Evolutionary conservation across 2,329 filamentous ascomycete genomes (phyloP).

Genomic region (Raffaelea albimanens): DNA sequence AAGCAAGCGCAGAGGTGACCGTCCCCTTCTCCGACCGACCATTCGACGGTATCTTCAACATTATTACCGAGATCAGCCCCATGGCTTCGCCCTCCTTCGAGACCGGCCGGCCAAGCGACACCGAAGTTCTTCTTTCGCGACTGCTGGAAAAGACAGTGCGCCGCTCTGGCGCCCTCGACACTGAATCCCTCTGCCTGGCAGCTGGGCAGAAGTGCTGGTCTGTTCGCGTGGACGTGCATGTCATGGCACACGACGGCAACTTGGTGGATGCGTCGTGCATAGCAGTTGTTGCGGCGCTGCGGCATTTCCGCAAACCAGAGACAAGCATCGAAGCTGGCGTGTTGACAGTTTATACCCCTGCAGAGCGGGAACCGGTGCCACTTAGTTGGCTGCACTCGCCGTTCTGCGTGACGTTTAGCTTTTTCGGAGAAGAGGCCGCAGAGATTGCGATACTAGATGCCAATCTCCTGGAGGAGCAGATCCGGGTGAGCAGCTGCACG

Average conservation of each 20-base stretch:
- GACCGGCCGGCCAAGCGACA: slow-evolving; percentile 70
- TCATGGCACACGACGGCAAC: slow-evolving; percentile 84
- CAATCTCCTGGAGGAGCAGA: slow-evolving; percentile 65
- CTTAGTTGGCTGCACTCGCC: slow-evolving; percentile 88
- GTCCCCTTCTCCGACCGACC: slow-evolving; percentile 79
- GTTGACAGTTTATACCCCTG: slow-evolving; percentile 72
- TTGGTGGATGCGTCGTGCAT: slow-evolving; percentile 80
- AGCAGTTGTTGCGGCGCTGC: slow-evolving; percentile 76
- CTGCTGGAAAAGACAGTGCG: slow-evolving; percentile 91
- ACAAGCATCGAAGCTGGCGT: slow-evolving; percentile 76
- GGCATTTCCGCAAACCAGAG: slow-evolving; percentile 87
- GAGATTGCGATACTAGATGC: slow-evolving; percentile 66
- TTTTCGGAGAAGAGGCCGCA: slow-evolving; percentile 48
- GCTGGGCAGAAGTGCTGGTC: slow-evolving; percentile 88
- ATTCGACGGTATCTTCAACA: slow-evolving; percentile 92
- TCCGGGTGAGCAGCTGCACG: slow-evolving; percentile 63
- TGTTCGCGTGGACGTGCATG: slow-evolving; percentile 82
- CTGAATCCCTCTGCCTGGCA: slow-evolving; percentile 88
- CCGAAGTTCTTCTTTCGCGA: slow-evolving; percentile 77
- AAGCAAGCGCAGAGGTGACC: slow-evolving; percentile 80
- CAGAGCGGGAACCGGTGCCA: slow-evolving; percentile 82
- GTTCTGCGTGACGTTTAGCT: slow-evolving; percentile 82
- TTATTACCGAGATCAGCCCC: slow-evolving; percentile 80
- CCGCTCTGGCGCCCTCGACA: slow-evolving; percentile 84
- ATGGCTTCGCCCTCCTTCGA: slow-evolving; percentile 91